Conservation (phyloP, 129 eudicot species). For the Tagetes erecta region DNA sequence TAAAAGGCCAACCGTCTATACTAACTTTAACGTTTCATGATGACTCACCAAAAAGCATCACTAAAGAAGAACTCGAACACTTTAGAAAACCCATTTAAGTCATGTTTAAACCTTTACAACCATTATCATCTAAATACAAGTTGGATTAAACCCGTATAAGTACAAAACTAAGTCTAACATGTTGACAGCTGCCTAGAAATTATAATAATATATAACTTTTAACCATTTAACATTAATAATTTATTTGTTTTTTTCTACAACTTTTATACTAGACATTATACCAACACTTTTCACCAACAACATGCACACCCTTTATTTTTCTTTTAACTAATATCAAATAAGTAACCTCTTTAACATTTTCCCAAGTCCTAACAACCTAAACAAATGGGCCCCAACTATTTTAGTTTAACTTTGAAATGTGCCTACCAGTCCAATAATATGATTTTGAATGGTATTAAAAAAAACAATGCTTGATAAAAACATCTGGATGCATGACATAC, state of each 20-base stretch:
- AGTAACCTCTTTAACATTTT: too few species aligned
- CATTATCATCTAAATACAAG: too few species aligned
- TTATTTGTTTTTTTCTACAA: neutral
- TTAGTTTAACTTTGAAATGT: neutral
- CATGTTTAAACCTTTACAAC: too few species aligned
- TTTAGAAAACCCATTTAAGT: too few species aligned
- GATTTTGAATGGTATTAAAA: slow-evolving; percentile 16
- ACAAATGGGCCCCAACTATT: neutral
- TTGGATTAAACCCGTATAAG: too few species aligned
- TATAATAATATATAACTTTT: too few species aligned
- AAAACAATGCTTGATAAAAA: neutral
- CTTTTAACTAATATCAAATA: neutral
- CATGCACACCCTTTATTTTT: neutral
- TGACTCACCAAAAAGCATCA: too few species aligned
- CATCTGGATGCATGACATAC: slow-evolving; percentile 32
- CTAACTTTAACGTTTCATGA: too few species aligned
- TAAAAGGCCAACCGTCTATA: too few species aligned
- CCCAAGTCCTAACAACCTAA: neutral
- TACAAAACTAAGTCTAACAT: too few species aligned
- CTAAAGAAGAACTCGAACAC: too few species aligned
- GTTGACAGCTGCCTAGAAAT: too few species aligned
- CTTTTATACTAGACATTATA: neutral
- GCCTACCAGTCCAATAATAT: neutral
- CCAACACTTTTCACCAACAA: neutral
- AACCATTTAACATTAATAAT: neutral